A percentile compares a stretch with the other conserved stretches of the same genome.
Evolutionary conservation across 306 rosid genomes (phyloP).

Genomic region (Cucurbita argyrosperma): DNA sequence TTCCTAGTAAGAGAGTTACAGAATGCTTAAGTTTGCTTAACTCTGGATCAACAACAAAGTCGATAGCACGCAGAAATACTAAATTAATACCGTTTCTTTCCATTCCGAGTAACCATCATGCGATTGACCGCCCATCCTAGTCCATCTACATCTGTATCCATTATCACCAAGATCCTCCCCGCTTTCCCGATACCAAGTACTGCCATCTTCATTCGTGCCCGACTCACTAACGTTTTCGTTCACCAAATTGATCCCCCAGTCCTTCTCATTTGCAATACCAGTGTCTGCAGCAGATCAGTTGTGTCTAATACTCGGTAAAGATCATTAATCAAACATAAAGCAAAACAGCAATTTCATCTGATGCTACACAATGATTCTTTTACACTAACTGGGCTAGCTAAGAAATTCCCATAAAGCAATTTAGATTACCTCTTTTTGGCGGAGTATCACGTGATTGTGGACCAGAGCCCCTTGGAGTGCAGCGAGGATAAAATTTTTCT

Average conservation of each 20-base stretch:
- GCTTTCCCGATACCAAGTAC: slow-evolving; percentile 82
- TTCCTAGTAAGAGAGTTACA: neutral
- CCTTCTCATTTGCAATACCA: slow-evolving; percentile 92
- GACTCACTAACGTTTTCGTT: slow-evolving; percentile 63
- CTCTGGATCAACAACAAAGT: neutral
- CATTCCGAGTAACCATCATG: slow-evolving; percentile 70
- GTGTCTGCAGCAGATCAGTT: slow-evolving; percentile 42
- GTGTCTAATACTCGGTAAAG: neutral
- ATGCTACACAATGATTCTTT: neutral
- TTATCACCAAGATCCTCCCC: slow-evolving; percentile 73
- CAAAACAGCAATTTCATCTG: neutral
- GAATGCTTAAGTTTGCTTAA: slow-evolving; percentile 7
- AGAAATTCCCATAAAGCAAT: neutral
- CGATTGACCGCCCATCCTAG: slow-evolving; percentile 88
- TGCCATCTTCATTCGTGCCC: slow-evolving; percentile 91
- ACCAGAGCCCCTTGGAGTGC: slow-evolving; percentile 57
- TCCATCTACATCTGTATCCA: slow-evolving; percentile 97
- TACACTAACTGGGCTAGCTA: neutral
- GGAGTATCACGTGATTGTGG: slow-evolving; percentile 93
- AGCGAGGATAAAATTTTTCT: slow-evolving; percentile 59
- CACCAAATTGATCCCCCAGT: slow-evolving; percentile 83
- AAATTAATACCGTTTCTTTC: slow-evolving; percentile 72
- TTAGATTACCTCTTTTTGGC: slow-evolving; percentile 68
- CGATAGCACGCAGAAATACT: neutral
- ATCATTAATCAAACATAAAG: neutral